A percentile compares a stretch with the other conserved stretches of the same genome.
phyloP scores from a whole-genome alignment of 257 asterid genomes.

The Gentiana macrophylla region DNA sequence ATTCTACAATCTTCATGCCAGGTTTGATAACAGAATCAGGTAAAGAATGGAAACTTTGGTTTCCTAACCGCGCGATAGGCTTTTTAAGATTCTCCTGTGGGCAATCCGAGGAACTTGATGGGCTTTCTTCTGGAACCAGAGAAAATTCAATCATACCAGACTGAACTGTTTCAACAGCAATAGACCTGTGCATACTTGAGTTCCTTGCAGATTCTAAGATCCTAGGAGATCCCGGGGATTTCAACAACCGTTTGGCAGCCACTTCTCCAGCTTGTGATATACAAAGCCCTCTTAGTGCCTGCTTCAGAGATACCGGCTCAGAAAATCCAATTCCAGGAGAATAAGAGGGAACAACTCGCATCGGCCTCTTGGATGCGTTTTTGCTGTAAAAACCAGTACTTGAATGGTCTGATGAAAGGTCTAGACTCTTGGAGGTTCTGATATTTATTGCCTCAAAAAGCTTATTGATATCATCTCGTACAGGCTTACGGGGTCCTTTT shows the following conservation, averaged over 20 bases:
- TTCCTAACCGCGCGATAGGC: constrained; percentile 23
- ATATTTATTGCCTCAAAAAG: constrained; percentile 38
- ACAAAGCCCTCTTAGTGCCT: constrained; percentile 88
- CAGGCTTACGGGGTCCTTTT: constrained; percentile 22
- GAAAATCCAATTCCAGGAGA: constrained; percentile 79
- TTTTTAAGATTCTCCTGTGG: constrained; percentile 22
- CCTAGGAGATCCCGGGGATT: constrained; percentile 70
- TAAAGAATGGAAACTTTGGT: constrained; percentile 26
- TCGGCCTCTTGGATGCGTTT: constrained; percentile 65
- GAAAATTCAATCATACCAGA: constrained; percentile 29
- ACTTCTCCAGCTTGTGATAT: constrained; percentile 93
- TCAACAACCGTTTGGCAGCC: constrained; percentile 70
- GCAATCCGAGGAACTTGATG: constrained; percentile 27
- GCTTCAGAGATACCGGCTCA: constrained; percentile 77
- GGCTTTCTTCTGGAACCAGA: constrained; percentile 35
- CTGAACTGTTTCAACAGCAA: too few species aligned
- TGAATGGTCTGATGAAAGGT: constrained; percentile 30
- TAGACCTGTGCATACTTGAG: constrained; percentile 31
- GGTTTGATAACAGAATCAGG: constrained; percentile 22
- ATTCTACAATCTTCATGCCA: constrained; percentile 11
- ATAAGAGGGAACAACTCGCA: constrained; percentile 41
- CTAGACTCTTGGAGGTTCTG: constrained; percentile 34
- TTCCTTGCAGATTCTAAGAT: constrained; percentile 45
- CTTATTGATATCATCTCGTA: constrained; percentile 38
- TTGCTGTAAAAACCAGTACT: constrained; percentile 15